These are phyloP conservation scores for Triticum dicoccoides DNA, from an alignment of 176 grass and related monocot species.

Conservation along the genomic window DNA sequence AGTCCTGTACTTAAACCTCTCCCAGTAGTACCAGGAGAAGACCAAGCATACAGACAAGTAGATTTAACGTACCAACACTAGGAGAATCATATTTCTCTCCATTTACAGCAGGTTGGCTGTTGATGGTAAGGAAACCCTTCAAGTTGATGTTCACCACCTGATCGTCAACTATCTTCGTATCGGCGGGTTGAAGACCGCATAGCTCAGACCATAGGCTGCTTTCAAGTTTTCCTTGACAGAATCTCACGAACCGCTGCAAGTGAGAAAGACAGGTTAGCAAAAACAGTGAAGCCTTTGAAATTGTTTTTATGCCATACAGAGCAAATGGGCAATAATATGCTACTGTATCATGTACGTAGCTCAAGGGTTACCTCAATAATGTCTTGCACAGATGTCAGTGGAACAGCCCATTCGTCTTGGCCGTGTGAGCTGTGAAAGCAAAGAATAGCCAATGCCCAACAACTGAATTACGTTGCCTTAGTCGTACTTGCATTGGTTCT, in stretches of 20 bases:
- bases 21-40: not conserved
- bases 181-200: conserved; percentile 63
- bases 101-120: conserved; percentile 77
- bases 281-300: not conserved
- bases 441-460: not conserved
- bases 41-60: not conserved
- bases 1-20: not conserved
- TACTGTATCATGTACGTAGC: not conserved
- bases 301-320: not conserved
- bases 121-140: conserved; percentile 88
- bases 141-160: conserved; percentile 65
- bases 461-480: not conserved
- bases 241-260: conserved; percentile 57
- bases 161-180: conserved; percentile 79
- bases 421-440: conserved; percentile 55
- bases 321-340: not conserved
- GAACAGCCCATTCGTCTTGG: conserved; percentile 85
- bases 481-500: not conserved
- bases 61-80: conserved; percentile 49
- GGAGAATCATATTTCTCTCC: conserved; percentile 68
- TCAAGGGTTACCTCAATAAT: conserved; percentile 56
- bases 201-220: conserved; percentile 82
- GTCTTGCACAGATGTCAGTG: conserved; percentile 63
- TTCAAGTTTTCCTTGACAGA: conserved; percentile 62
- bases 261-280: not conserved